Evolutionary conservation across 331 rosid species (phyloP).

Genomic region (Rosa hybrid): DNA sequence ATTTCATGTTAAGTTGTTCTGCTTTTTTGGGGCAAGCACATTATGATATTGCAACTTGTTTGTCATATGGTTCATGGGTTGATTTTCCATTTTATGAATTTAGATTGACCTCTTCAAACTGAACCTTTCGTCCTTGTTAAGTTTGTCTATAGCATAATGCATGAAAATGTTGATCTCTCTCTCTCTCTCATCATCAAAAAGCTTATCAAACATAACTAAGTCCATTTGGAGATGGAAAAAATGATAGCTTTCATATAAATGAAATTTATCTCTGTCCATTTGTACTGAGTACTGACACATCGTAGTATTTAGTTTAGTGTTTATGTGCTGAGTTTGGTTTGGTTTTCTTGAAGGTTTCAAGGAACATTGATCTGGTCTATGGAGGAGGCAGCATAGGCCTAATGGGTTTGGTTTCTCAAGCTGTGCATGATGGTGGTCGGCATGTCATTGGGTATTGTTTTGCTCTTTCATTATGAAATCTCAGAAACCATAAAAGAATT

Average conservation of each 20-base stretch:
- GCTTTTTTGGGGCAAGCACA: conserved; percentile 20
- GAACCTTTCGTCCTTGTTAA: conserved; percentile 14
- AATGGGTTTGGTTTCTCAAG: conserved; percentile 98
- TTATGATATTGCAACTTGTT: conserved; percentile 44
- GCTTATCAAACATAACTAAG: background rate
- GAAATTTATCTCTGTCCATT: conserved; percentile 14
- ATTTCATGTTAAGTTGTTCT: conserved; percentile 4
- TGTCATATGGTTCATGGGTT: conserved; percentile 29
- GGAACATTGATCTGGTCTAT: conserved; percentile 95
- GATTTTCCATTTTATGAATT: background rate
- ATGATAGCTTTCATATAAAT: background rate
- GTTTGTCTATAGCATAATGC: conserved; percentile 20
- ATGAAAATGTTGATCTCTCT: conserved; percentile 4
- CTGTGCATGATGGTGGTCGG: conserved; percentile 99
- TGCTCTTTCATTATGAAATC: conserved; percentile 19
- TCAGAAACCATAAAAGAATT: conserved; percentile 1
- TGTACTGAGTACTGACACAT: background rate
- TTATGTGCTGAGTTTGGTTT: conserved; percentile 26
- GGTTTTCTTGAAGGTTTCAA: conserved; percentile 65
- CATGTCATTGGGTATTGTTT: conserved; percentile 87
- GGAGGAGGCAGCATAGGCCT: conserved; percentile 99
- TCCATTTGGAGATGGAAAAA: background rate
- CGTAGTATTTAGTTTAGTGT: conserved; percentile 9
- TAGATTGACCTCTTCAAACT: conserved; percentile 17
- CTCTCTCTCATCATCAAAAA: conserved; percentile 4